These are phyloP conservation scores for Plasmodium coatneyi DNA, from an alignment of 169 alveolate genomes.

Conservation along the genomic window DNA sequence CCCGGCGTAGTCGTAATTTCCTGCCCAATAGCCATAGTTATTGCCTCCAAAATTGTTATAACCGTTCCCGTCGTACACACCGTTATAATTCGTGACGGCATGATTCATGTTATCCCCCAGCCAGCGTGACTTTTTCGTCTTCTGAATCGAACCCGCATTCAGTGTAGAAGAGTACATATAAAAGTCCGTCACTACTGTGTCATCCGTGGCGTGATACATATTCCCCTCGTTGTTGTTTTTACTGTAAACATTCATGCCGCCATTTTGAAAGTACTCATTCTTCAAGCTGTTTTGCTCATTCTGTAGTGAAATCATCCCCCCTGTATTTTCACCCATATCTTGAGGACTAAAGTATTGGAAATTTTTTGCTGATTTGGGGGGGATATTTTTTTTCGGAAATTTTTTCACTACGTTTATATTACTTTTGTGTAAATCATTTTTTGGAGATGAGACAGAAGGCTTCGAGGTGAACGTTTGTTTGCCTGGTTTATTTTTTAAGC, in stretches of 20 bases:
- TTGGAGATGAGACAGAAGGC: neutral
- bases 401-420: slow-evolving; percentile 17
- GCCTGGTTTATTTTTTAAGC: slow-evolving; percentile 7
- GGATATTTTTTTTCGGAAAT: neutral
- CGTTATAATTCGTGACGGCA: neutral
- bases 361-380: neutral
- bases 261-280: slow-evolving; percentile 26
- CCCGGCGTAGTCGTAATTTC: neutral
- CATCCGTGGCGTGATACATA: slow-evolving; percentile 44
- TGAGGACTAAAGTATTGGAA: neutral
- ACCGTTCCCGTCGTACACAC: neutral
- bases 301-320: neutral
- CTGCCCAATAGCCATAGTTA: neutral
- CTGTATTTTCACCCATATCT: slow-evolving; percentile 1
- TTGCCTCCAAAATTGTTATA: neutral
- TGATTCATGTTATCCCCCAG: neutral
- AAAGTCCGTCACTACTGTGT: slow-evolving; percentile 41
- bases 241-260: neutral
- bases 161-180: slow-evolving; percentile 38
- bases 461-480: slow-evolving; percentile 3
- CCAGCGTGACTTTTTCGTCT: neutral
- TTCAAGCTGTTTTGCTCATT: slow-evolving; percentile 9
- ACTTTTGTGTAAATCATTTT: slow-evolving; percentile 7
- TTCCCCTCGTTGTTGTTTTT: slow-evolving; percentile 17
- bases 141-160: slow-evolving; percentile 36